These are phyloP conservation scores for Papiliotrema laurentii DNA, from an alignment of 1,284 basidiomycete genomes.

Conservation along the genomic window DNA sequence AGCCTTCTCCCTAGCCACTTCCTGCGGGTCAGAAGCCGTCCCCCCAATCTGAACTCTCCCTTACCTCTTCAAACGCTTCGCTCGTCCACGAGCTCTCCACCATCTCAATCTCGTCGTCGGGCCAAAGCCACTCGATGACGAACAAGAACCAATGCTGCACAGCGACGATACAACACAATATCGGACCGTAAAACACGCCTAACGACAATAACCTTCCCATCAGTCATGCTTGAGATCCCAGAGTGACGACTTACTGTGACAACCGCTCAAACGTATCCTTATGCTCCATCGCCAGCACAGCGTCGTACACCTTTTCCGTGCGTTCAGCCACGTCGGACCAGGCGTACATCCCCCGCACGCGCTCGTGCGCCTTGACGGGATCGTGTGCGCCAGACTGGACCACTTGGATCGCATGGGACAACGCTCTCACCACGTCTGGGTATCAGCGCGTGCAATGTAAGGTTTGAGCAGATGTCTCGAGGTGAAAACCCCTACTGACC, in stretches of 20 bases:
- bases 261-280: slow-evolving; percentile 68
- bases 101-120: slow-evolving; percentile 41
- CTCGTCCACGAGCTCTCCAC: slow-evolving; percentile 27
- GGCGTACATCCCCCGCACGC: slow-evolving; percentile 76
- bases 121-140: slow-evolving; percentile 38
- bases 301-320: slow-evolving; percentile 76
- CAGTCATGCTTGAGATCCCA: not conserved
- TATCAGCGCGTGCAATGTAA: slow-evolving; percentile 3
- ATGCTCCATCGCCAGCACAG: slow-evolving; percentile 59
- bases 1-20: too few species aligned
- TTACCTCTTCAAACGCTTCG: slow-evolving; percentile 16
- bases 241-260: slow-evolving; percentile 54
- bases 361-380: slow-evolving; percentile 69
- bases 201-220: slow-evolving; percentile 41
- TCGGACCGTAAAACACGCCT: slow-evolving; percentile 49
- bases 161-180: slow-evolving; percentile 50
- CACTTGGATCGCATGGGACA: slow-evolving; percentile 71
- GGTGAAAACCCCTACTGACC: slow-evolving; percentile 47
- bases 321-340: slow-evolving; percentile 78
- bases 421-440: slow-evolving; percentile 77
- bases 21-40: too few species aligned
- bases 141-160: slow-evolving; percentile 48
- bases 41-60: too few species aligned
- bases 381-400: slow-evolving; percentile 69
- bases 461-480: not conserved